phyloP scores from a whole-genome alignment of 2,329 filamentous ascomycete genomes.

The Talaromyces sp. region DNA sequence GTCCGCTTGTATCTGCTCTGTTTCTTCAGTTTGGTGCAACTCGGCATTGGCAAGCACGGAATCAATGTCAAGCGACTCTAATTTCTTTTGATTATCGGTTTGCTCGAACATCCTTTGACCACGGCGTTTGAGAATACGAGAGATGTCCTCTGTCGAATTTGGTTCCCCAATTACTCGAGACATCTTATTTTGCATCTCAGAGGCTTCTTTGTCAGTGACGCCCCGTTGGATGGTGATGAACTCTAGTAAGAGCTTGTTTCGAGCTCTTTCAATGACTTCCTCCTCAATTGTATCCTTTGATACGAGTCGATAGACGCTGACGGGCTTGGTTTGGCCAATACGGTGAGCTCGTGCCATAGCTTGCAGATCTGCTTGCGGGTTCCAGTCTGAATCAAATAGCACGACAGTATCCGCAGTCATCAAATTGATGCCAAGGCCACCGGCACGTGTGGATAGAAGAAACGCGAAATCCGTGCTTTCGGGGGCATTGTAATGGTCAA shows the following conservation, averaged over 20 bases:
- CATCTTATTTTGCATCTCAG: conserved; percentile 80
- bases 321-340: conserved; percentile 93
- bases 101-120: conserved; percentile 99
- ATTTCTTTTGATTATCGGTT: conserved; percentile 90
- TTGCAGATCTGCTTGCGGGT: conserved; percentile 95
- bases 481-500: conserved; percentile 98
- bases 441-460: conserved; percentile 88
- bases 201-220: conserved; percentile 89
- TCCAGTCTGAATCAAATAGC: conserved; percentile 95
- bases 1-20: conserved; percentile 90
- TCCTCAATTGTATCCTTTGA: conserved; percentile 99
- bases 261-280: conserved; percentile 91
- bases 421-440: conserved; percentile 96
- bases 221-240: conserved; percentile 97
- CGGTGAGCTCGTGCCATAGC: conserved; percentile 98
- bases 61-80: conserved; percentile 97
- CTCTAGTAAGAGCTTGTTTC: conserved; percentile 96
- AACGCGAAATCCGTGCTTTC: conserved; percentile 97
- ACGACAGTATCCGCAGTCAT: conserved; percentile 99
- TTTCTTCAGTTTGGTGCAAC: conserved; percentile 93
- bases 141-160: conserved; percentile 90
- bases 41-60: conserved; percentile 96
- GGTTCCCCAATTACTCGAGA: conserved; percentile 72
- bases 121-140: conserved; percentile 91
- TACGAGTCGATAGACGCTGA: conserved; percentile 93